Conservation (phyloP, 768 basidiomycete genomes). For the Lyophyllum shimeji region DNA sequence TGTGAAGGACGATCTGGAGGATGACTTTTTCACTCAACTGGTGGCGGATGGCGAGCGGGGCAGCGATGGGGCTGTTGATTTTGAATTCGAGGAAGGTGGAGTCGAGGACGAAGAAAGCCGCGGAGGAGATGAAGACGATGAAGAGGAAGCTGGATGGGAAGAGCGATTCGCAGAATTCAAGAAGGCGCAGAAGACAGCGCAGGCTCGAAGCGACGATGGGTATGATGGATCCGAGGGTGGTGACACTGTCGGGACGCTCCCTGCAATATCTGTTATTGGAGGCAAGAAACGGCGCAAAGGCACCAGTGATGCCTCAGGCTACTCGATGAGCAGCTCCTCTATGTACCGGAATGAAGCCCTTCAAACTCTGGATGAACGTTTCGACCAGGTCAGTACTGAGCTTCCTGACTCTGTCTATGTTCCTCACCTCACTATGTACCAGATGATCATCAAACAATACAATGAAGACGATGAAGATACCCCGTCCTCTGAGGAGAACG, state of each 20-base stretch:
- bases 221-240: slow-evolving; percentile 61
- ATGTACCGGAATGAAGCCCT: slow-evolving; percentile 92
- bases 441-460: slow-evolving; percentile 84
- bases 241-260: slow-evolving; percentile 81
- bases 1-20: slow-evolving; percentile 72
- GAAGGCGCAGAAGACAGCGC: slow-evolving; percentile 49
- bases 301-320: slow-evolving; percentile 85
- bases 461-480: slow-evolving; percentile 48
- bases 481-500: slow-evolving; percentile 27
- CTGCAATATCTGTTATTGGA: slow-evolving; percentile 73
- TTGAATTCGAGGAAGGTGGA: slow-evolving; percentile 64
- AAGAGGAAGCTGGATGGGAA: slow-evolving; percentile 55
- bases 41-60: slow-evolving; percentile 70
- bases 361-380: slow-evolving; percentile 86
- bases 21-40: slow-evolving; percentile 75
- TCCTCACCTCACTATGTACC: background rate
- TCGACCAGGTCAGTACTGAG: slow-evolving; percentile 72
- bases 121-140: slow-evolving; percentile 18
- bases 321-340: slow-evolving; percentile 96
- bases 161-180: slow-evolving; percentile 82
- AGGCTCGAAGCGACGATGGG: slow-evolving; percentile 47
- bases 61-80: slow-evolving; percentile 59
- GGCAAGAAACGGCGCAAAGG: slow-evolving; percentile 72
- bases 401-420: background rate
- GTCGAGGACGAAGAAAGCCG: slow-evolving; percentile 24